These are phyloP conservation scores for Parastagonospora nodorum DNA, from an alignment of 2,329 filamentous ascomycete species.

Conservation along the genomic window DNA sequence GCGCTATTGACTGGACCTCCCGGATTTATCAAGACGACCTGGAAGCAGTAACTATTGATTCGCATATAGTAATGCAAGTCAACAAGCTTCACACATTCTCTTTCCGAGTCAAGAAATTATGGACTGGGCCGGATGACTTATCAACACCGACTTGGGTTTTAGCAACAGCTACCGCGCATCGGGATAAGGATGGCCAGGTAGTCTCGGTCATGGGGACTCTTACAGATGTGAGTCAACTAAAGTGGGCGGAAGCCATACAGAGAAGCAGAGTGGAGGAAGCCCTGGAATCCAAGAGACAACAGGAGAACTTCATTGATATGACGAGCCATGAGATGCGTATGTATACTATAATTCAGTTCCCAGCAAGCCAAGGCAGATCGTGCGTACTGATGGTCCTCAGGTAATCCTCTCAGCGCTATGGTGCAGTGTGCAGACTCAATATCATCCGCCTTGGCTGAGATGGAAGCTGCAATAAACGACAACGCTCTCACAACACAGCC, in stretches of 20 bases:
- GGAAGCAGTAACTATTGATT: not conserved
- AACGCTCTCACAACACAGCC: conserved; percentile 24
- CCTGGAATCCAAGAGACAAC: conserved; percentile 23
- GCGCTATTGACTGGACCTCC: conserved; percentile 7
- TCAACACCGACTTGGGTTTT: conserved; percentile 17
- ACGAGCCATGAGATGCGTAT: conserved; percentile 33
- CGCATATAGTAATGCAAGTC: not conserved
- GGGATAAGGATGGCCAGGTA: conserved; percentile 14
- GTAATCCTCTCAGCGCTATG: too few relatives aligned
- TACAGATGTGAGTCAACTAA: conserved; percentile 40
- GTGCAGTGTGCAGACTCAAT: too few relatives aligned
- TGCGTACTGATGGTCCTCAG: too few relatives aligned
- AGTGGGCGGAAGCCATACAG: conserved; percentile 31
- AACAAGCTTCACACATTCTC: conserved; percentile 10
- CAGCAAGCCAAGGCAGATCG: too few relatives aligned
- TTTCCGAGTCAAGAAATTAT: conserved; percentile 19
- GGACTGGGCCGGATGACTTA: conserved; percentile 19
- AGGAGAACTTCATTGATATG: conserved; percentile 33
- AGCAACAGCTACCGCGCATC: conserved; percentile 14
- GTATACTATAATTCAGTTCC: conserved; percentile 12
- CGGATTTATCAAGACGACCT: conserved; percentile 1
- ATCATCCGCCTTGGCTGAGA: too few relatives aligned
- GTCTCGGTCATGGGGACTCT: conserved; percentile 34
- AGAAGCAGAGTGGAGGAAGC: conserved; percentile 15
- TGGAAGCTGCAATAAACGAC: too few relatives aligned